A percentile compares a stretch with the other conserved stretches of the same genome.
Evolutionary conservation across 2,329 filamentous ascomycete genomes (phyloP).

Genomic region (Xylaria arbuscula): DNA sequence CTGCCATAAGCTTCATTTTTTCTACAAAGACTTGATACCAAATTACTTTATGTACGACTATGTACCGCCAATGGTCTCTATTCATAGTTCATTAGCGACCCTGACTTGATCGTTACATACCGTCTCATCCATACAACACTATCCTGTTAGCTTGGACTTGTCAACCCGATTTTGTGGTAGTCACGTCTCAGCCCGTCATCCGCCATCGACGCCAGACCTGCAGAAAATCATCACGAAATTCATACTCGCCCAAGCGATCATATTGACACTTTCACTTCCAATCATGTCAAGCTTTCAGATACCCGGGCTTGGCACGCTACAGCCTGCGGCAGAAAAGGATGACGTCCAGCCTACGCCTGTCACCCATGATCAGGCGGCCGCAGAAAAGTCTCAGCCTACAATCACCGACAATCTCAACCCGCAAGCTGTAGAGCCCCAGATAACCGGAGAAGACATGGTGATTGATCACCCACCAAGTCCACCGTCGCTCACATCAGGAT

Average conservation of each 20-base stretch:
- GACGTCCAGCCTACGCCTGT: constrained; percentile 22
- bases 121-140: background rate
- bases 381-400: constrained; percentile 10
- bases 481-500: constrained; percentile 50
- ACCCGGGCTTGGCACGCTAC: constrained; percentile 45
- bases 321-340: constrained; percentile 11
- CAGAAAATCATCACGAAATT: constrained; percentile 3
- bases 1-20: constrained; percentile 4
- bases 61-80: background rate
- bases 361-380: constrained; percentile 22
- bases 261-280: background rate
- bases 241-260: background rate
- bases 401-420: constrained; percentile 1
- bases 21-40: background rate
- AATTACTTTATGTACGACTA: background rate
- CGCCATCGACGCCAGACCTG: constrained; percentile 16
- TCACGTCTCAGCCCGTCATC: background rate
- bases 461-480: constrained; percentile 47
- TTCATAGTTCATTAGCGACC: background rate
- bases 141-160: background rate
- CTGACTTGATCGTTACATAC: background rate
- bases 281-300: constrained; percentile 42
- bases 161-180: background rate
- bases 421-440: constrained; percentile 6
- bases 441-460: constrained; percentile 21